Percentiles rank a stretch among this genome's conserved stretches.
Conservation (phyloP, 2,329 filamentous ascomycete species). For the Dendrostoma leiphaemia region DNA sequence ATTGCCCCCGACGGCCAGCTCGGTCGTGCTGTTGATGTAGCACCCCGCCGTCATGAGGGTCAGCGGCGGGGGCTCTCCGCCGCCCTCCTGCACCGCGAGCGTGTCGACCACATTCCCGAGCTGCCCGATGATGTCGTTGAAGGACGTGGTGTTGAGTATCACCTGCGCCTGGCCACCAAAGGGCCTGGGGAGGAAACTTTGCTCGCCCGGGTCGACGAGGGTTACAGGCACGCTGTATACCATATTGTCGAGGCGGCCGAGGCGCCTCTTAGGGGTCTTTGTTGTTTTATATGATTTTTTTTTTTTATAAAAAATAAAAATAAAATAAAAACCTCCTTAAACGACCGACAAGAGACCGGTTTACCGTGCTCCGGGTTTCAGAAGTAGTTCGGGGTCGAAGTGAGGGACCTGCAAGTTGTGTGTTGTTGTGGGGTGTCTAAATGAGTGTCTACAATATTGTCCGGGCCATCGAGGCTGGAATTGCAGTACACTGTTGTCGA, state of each 20-base stretch:
- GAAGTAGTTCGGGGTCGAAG: neutral
- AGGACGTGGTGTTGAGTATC: slow-evolving; percentile 15
- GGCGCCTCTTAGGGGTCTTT: neutral
- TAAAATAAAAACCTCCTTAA: too few relatives aligned
- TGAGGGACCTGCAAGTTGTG: neutral
- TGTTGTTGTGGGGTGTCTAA: neutral
- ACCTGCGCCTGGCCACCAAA: slow-evolving; percentile 13
- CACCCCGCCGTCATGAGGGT: slow-evolving; percentile 11
- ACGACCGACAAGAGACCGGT: too few relatives aligned
- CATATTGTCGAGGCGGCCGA: neutral
- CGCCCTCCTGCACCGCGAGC: neutral
- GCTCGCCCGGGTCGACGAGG: slow-evolving; percentile 10
- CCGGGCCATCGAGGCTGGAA: neutral
- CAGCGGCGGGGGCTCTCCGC: neutral
- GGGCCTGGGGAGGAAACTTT: slow-evolving; percentile 11
- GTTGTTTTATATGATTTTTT: too few relatives aligned
- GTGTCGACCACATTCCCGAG: neutral
- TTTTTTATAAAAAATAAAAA: too few relatives aligned
- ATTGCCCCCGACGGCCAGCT: neutral
- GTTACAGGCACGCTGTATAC: neutral
- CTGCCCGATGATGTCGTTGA: slow-evolving; percentile 9
- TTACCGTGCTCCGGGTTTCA: neutral
- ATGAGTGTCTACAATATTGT: neutral
- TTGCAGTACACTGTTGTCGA: too few relatives aligned
- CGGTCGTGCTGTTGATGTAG: slow-evolving; percentile 11